Conservation (phyloP, 768 basidiomycete genomes). For the Coprinopsis strossmayeri region DNA sequence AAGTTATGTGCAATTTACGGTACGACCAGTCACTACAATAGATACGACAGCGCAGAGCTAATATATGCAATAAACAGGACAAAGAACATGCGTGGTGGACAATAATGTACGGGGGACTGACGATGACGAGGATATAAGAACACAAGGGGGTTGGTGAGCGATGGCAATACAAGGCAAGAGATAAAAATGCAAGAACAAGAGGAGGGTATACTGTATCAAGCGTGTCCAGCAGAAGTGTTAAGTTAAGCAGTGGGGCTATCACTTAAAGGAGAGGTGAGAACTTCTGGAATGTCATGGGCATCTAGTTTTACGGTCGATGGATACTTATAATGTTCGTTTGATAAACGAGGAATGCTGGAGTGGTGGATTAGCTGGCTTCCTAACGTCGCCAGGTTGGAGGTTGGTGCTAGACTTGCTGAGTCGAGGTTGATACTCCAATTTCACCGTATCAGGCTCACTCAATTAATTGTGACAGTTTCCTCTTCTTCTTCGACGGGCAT, state of each 20-base stretch:
- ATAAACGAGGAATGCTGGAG: too few relatives aligned
- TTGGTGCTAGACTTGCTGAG: not conserved
- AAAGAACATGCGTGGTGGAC: not conserved
- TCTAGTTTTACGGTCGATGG: too few relatives aligned
- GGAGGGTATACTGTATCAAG: too few relatives aligned
- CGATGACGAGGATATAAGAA: not conserved
- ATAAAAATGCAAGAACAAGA: too few relatives aligned
- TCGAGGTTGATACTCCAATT: not conserved
- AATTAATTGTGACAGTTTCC: slow-evolving; percentile 11
- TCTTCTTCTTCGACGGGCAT: slow-evolving; percentile 13
- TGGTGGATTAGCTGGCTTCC: slow-evolving; percentile 2
- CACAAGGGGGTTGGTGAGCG: not conserved
- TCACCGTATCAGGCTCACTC: not conserved
- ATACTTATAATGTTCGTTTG: too few relatives aligned
- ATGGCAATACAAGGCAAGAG: too few relatives aligned
- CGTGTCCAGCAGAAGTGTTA: too few relatives aligned
- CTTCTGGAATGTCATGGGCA: too few relatives aligned
- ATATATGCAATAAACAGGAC: slow-evolving; percentile 3
- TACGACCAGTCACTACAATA: slow-evolving; percentile 4
- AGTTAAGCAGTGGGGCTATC: too few relatives aligned
- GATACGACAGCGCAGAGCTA: slow-evolving; percentile 1
- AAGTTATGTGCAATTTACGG: not conserved
- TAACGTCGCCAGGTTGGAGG: slow-evolving; percentile 5
- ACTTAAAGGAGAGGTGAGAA: too few relatives aligned
- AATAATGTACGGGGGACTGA: slow-evolving; percentile 2